A percentile compares a stretch with the other conserved stretches of the same genome.
Evolutionary conservation across 768 basidiomycete species (phyloP).

Genomic region (Candolleomyces eurysporus): DNA sequence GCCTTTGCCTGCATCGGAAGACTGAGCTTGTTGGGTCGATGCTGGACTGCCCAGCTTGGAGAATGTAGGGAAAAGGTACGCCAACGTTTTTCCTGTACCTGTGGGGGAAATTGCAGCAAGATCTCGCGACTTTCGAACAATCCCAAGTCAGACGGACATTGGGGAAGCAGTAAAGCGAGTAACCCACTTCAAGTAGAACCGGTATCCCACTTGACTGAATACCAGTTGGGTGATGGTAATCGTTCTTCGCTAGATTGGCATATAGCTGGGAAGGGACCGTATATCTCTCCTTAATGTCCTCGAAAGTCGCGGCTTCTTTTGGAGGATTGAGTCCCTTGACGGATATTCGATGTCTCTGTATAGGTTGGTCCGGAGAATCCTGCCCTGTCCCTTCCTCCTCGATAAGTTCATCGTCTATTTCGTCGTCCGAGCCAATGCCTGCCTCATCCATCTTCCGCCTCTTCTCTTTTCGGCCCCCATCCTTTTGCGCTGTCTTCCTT

Average conservation of each 20-base stretch:
- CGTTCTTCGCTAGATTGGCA: slow-evolving; percentile 58
- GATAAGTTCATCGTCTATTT: slow-evolving; percentile 10
- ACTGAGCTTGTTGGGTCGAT: slow-evolving; percentile 39
- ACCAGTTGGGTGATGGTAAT: slow-evolving; percentile 69
- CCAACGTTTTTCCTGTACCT: slow-evolving; percentile 94
- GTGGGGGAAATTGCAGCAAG: slow-evolving; percentile 95
- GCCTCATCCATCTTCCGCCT: slow-evolving; percentile 33
- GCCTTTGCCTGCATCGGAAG: slow-evolving; percentile 46
- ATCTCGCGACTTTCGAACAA: slow-evolving; percentile 61
- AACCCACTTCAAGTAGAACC: slow-evolving; percentile 70
- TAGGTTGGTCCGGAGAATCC: neutral
- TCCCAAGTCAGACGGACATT: slow-evolving; percentile 1
- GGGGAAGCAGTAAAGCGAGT: neutral
- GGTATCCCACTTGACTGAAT: slow-evolving; percentile 82
- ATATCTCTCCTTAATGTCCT: slow-evolving; percentile 56
- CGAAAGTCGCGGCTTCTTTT: slow-evolving; percentile 53
- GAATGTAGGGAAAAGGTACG: slow-evolving; percentile 86
- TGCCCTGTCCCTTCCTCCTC: slow-evolving; percentile 1
- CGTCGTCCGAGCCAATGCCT: slow-evolving; percentile 21
- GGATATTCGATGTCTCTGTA: slow-evolving; percentile 9
- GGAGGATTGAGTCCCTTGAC: slow-evolving; percentile 72
- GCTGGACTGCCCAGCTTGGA: slow-evolving; percentile 53
- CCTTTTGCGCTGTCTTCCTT: slow-evolving; percentile 37
- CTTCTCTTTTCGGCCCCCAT: slow-evolving; percentile 25
- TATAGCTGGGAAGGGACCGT: slow-evolving; percentile 58